phyloP scores from a whole-genome alignment of 2,329 filamentous ascomycete species.

The Fragosphaeria purpurea region DNA sequence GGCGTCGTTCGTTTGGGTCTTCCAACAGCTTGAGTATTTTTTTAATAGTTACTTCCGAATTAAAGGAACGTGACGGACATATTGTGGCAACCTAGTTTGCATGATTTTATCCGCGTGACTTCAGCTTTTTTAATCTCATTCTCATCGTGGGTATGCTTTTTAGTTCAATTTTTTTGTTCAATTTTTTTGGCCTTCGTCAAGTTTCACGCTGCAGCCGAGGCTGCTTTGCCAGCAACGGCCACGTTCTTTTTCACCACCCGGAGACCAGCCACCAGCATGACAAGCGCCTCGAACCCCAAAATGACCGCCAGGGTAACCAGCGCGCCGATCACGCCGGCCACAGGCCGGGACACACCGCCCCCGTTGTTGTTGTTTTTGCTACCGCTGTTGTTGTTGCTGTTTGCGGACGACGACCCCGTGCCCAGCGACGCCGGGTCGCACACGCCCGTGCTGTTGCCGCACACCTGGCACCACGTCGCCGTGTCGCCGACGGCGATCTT shows the following conservation, averaged over 20 bases:
- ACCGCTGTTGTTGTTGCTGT: slow-evolving; percentile 8
- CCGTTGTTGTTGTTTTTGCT: slow-evolving; percentile 16
- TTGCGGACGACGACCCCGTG: slow-evolving; percentile 13
- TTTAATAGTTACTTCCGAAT: too few relatives aligned
- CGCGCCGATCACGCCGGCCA: slow-evolving; percentile 78
- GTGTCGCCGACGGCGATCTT: slow-evolving; percentile 58
- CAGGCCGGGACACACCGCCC: slow-evolving; percentile 51
- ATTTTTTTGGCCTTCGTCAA: background rate
- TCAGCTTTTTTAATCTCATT: too few relatives aligned
- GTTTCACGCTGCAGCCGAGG: background rate
- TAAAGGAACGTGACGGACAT: too few relatives aligned
- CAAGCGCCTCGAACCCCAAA: slow-evolving; percentile 32
- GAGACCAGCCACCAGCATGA: slow-evolving; percentile 33
- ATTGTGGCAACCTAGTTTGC: too few relatives aligned
- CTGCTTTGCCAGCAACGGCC: slow-evolving; percentile 9
- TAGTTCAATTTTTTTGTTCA: background rate
- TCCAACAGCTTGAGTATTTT: too few relatives aligned
- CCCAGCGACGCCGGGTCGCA: slow-evolving; percentile 40
- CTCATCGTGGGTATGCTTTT: background rate
- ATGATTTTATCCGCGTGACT: too few relatives aligned
- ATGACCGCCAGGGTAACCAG: slow-evolving; percentile 48
- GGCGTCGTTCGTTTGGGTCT: background rate
- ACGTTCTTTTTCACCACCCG: slow-evolving; percentile 35
- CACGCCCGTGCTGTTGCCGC: slow-evolving; percentile 59
- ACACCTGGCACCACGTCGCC: slow-evolving; percentile 61